These are phyloP conservation scores for Pycnococcus provasolii DNA, from an alignment of 139 green algal species.

Conservation along the genomic window DNA sequence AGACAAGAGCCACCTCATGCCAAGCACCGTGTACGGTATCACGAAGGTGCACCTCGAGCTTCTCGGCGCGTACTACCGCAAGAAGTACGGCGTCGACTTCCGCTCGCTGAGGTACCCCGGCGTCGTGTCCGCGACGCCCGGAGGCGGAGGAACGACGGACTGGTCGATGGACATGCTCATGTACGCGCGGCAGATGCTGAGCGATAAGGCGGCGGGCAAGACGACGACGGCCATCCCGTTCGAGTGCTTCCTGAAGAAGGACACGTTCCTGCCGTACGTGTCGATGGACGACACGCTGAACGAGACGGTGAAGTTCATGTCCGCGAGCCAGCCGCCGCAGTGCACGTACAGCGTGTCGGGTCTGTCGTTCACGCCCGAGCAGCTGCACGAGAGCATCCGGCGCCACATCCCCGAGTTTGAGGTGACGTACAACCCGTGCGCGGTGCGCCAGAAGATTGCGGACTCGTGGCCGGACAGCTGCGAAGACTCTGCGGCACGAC, in stretches of 20 bases:
- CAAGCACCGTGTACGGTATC: conserved; percentile 60
- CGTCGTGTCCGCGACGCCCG: conserved; percentile 39
- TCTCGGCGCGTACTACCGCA: conserved; percentile 46
- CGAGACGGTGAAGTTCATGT: conserved; percentile 46
- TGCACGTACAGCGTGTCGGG: conserved; percentile 54
- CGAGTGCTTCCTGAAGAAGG: conserved; percentile 45
- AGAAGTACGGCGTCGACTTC: conserved; percentile 51
- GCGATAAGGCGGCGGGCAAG: conserved; percentile 6
- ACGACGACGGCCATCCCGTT: conserved; percentile 38
- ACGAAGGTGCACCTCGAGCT: conserved; percentile 54
- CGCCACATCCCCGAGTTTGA: conserved; percentile 25
- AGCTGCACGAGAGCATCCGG: conserved; percentile 42
- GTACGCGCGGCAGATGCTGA: no score
- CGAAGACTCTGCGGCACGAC: conserved; percentile 44
- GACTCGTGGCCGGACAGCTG: conserved; percentile 47
- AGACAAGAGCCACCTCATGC: conserved; percentile 46
- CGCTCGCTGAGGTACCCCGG: conserved; percentile 52
- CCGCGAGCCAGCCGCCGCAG: conserved; percentile 19
- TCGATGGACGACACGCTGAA: conserved; percentile 54
- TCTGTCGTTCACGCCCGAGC: conserved; percentile 43
- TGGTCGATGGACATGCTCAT: conserved; percentile 58
- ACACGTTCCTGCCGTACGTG: conserved; percentile 47
- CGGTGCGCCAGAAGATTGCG: conserved; percentile 42
- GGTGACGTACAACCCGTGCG: conserved; percentile 21
- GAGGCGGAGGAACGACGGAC: conserved; percentile 46